A percentile compares a stretch with the other conserved stretches of the same genome.
These are phyloP conservation scores for Phytophthora fragariaefolia DNA, from an alignment of 352 stramenopile species.

Conservation along the genomic window DNA sequence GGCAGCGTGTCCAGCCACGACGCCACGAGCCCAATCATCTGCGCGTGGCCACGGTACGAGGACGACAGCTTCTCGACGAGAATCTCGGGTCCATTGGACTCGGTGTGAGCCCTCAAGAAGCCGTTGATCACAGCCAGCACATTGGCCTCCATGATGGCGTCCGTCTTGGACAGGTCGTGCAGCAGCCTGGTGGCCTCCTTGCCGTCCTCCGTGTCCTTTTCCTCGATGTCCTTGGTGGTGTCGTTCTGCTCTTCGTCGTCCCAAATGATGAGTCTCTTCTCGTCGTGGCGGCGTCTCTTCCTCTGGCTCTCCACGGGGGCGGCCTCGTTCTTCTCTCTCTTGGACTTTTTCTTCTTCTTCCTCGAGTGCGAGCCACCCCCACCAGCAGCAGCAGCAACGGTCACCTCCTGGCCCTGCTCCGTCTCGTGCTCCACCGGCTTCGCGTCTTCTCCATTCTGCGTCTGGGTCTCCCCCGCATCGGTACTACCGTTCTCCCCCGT, in stretches of 20 bases:
- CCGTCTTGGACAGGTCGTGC: constrained; percentile 69
- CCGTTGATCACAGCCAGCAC: constrained; percentile 85
- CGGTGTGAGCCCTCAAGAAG: constrained; percentile 80
- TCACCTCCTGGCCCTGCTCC: no score
- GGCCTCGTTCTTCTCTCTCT: constrained; percentile 36
- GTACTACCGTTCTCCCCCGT: constrained; percentile 6
- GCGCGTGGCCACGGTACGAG: constrained; percentile 85
- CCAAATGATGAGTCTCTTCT: constrained; percentile 85
- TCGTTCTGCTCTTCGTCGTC: constrained; percentile 69
- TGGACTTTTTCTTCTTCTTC: constrained; percentile 58
- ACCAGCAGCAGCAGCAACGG: not conserved
- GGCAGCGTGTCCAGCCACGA: constrained; percentile 81
- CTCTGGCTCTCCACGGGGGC: constrained; percentile 29
- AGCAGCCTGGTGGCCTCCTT: constrained; percentile 79
- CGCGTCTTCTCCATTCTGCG: constrained; percentile 17
- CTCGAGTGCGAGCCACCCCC: constrained; percentile 15
- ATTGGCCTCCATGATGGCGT: constrained; percentile 87
- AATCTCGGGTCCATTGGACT: constrained; percentile 84
- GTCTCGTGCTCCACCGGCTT: constrained; percentile 13
- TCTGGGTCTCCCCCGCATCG: constrained; percentile 12
- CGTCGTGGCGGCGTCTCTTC: constrained; percentile 56
- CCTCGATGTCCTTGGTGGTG: constrained; percentile 45
- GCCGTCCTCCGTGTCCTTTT: constrained; percentile 73
- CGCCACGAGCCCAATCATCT: constrained; percentile 88
- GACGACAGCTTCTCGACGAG: constrained; percentile 87